These are phyloP conservation scores for Steccherinum ochraceum DNA, from an alignment of 768 basidiomycete genomes.

Conservation along the genomic window DNA sequence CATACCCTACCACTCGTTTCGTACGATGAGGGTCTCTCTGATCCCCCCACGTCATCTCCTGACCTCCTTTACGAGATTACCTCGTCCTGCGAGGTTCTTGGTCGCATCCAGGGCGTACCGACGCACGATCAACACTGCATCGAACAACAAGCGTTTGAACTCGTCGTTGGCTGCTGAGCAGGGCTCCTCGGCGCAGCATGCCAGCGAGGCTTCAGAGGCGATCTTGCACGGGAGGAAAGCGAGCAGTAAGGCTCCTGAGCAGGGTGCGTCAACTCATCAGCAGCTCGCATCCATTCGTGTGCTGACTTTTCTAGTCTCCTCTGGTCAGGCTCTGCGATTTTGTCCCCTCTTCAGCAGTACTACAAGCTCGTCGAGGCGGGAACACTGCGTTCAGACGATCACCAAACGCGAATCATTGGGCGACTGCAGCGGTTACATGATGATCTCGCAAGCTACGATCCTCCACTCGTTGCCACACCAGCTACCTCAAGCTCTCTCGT, in stretches of 20 bases:
- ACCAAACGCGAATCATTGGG: conserved; percentile 81
- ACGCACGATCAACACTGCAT: not conserved
- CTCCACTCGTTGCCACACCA: conserved; percentile 51
- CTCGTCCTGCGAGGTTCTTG: conserved; percentile 7
- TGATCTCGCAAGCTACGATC: conserved; percentile 61
- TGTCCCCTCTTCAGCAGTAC: conserved; percentile 31
- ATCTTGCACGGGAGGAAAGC: conserved; percentile 5
- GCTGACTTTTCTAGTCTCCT: no score
- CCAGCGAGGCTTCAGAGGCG: not conserved
- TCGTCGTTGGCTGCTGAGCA: conserved; percentile 7
- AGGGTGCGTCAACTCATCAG: no score
- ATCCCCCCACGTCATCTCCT: not conserved
- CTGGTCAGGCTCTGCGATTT: no score
- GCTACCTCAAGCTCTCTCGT: conserved; percentile 27
- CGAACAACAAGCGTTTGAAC: conserved; percentile 3
- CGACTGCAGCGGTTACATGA: conserved; percentile 78
- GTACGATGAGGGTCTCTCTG: not conserved
- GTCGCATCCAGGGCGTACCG: conserved; percentile 7
- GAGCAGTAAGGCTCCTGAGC: not conserved
- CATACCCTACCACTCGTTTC: conserved; percentile 1
- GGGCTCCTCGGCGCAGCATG: not conserved
- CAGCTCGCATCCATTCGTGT: no score
- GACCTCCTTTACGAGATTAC: conserved; percentile 4
- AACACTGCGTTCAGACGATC: conserved; percentile 64
- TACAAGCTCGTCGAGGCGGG: conserved; percentile 43